Evolutionary conservation across 164 flowering plant genomes (phyloP).

Genomic region (Amborella trichopoda): DNA sequence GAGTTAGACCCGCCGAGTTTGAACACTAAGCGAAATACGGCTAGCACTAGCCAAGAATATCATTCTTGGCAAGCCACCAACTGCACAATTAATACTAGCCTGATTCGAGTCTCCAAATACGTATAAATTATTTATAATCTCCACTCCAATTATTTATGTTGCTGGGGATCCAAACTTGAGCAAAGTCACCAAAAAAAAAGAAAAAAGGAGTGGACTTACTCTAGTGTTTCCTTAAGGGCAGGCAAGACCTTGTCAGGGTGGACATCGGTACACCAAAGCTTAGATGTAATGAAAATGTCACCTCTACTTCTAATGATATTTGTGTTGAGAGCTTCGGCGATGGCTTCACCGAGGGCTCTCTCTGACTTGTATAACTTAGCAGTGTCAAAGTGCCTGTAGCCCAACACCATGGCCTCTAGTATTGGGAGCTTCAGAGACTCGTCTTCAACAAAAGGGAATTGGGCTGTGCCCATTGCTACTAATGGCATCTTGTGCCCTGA

Average conservation of each 20-base stretch:
- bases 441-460: too few relatives aligned
- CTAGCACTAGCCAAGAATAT: too few relatives aligned
- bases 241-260: constrained; percentile 16
- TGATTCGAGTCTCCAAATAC: too few relatives aligned
- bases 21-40: too few relatives aligned
- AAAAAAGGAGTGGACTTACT: constrained; percentile 10
- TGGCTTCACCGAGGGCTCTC: constrained; percentile 15
- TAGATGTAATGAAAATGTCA: constrained; percentile 18
- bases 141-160: too few relatives aligned
- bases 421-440: background rate
- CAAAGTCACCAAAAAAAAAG: background rate
- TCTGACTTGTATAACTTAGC: constrained; percentile 10
- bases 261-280: constrained; percentile 14
- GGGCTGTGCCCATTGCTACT: too few relatives aligned
- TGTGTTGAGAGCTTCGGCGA: constrained; percentile 13
- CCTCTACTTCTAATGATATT: constrained; percentile 15
- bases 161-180: background rate
- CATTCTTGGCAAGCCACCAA: too few relatives aligned
- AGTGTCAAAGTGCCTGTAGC: constrained; percentile 20
- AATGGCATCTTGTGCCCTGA: too few relatives aligned
- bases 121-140: too few relatives aligned
- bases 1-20: too few relatives aligned
- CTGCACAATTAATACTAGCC: too few relatives aligned
- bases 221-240: constrained; percentile 15
- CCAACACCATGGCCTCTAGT: constrained; percentile 9